Evolutionary conservation across 495 filamentous ascomycete genomes (phyloP).

Genomic region (Aspergillus affinis): DNA sequence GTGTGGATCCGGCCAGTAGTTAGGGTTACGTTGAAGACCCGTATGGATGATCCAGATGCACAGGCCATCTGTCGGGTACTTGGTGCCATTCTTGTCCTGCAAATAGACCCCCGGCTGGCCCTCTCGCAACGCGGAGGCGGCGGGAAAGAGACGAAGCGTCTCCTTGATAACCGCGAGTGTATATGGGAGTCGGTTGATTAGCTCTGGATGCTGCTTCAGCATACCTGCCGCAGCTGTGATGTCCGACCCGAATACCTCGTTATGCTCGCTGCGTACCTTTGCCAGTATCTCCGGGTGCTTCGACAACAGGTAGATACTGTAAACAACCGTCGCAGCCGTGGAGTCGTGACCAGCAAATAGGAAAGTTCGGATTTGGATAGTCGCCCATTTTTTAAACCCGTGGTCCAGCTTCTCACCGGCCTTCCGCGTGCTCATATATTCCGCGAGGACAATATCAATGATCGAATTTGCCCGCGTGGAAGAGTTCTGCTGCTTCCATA

Average conservation of each 20-base stretch:
- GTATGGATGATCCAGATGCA: conserved; percentile 6
- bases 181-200: conserved; percentile 8
- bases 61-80: conserved; percentile 1
- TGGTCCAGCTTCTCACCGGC: conserved; percentile 1
- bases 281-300: background rate
- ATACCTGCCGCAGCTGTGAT: background rate
- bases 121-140: background rate
- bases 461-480: background rate
- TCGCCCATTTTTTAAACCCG: conserved; percentile 9
- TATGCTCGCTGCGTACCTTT: background rate
- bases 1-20: conserved; percentile 3
- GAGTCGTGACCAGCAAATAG: conserved; percentile 12
- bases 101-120: conserved; percentile 1
- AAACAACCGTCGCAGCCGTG: background rate
- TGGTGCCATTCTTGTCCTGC: background rate
- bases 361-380: conserved; percentile 5
- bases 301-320: conserved; percentile 1
- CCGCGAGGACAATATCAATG: conserved; percentile 7
- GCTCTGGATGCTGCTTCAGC: conserved; percentile 1
- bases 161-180: conserved; percentile 15
- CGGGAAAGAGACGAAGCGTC: conserved; percentile 8
- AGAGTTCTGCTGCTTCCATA: background rate
- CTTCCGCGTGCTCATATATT: conserved; percentile 2
- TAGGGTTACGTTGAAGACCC: conserved; percentile 1
- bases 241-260: background rate